These are phyloP conservation scores for Murraya koenigii DNA, from an alignment of 345 rosid species.

Conservation along the genomic window DNA sequence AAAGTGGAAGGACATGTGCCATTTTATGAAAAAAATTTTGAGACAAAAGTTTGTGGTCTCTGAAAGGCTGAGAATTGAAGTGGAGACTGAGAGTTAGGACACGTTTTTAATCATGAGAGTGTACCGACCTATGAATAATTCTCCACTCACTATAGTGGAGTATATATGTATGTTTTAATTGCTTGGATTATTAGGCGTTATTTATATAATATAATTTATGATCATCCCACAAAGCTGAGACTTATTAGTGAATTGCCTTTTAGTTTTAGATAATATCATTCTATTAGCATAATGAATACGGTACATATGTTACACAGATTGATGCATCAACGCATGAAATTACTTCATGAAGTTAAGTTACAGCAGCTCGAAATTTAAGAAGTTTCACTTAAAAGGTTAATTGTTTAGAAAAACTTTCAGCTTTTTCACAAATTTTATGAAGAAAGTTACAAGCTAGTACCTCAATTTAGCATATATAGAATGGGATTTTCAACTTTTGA, in stretches of 20 bases:
- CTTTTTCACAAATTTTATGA: neutral
- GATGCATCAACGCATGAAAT: too few species aligned
- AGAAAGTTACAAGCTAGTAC: neutral
- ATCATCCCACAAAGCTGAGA: too few species aligned
- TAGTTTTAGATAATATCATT: neutral
- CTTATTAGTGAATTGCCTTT: neutral
- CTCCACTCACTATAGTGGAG: slow-evolving; percentile 22
- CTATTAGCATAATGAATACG: neutral
- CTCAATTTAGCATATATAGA: neutral
- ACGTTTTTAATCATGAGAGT: neutral
- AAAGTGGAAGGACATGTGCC: slow-evolving; percentile 25
- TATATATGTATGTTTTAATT: neutral
- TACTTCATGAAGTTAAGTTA: too few species aligned
- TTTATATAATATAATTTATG: neutral
- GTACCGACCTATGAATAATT: slow-evolving; percentile 24
- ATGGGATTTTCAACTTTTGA: neutral
- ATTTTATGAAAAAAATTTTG: neutral
- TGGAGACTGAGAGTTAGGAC: slow-evolving; percentile 11
- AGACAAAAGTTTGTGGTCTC: slow-evolving; percentile 8
- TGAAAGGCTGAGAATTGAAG: slow-evolving; percentile 6
- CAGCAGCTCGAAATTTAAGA: too few species aligned
- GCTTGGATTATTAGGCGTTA: neutral
- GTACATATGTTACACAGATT: too few species aligned
- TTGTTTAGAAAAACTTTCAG: neutral
- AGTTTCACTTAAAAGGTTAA: neutral